Evolutionary conservation across 2,329 filamentous ascomycete genomes (phyloP), one percentile per base, ranked within the genome.

Genomic region (Epichloe aotearoae): DNA sequence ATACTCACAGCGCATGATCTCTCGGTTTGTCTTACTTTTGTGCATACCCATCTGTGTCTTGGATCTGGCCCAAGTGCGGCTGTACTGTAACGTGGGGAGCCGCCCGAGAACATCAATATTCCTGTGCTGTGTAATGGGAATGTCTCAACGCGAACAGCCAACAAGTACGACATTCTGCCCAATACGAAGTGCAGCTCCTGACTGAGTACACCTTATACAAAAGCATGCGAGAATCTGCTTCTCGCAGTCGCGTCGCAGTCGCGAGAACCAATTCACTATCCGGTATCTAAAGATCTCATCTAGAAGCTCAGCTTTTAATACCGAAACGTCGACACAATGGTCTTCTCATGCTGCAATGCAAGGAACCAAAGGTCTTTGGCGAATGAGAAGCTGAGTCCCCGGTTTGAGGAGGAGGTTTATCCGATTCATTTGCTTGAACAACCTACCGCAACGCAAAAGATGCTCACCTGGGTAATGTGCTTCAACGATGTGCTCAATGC

Each of bases 401-500:
- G 38, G 8, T 20, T 26, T 36, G 26, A 47, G 20, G 46, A 46
- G n/a, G 40, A 46, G 34, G 46, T 53, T 14, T 53, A 49, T 34
- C 49, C 52, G 7, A 19, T 53, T 11, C 52, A 51, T 49, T 17
- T 17, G n/a, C 36, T 53, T 19, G 49, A 51, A 15, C 52, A 51
- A 34, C 40, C 46, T 17, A 49, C 30, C 10, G 20, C 43, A 20
- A 34, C 23, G 15, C 42, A 53, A 36, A 45, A 39, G 39, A 39
- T 53, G 36, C 36, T 49, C 11, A 53, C 52, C 8, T 53, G 52
- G 52, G 52, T 53, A 15, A 39, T 53, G 49, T 51, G 52, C 49
- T 53, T 53, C 49, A 53, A 53, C 37, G 52, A 53, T 48, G 52
- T 53, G 49, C 49, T 53, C 42, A 30, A 46, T 26, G 52, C 42